A percentile compares a stretch with the other conserved stretches of the same genome.
Conservation (phyloP, 106 monocot genomes). For the Chionographis japonica region DNA sequence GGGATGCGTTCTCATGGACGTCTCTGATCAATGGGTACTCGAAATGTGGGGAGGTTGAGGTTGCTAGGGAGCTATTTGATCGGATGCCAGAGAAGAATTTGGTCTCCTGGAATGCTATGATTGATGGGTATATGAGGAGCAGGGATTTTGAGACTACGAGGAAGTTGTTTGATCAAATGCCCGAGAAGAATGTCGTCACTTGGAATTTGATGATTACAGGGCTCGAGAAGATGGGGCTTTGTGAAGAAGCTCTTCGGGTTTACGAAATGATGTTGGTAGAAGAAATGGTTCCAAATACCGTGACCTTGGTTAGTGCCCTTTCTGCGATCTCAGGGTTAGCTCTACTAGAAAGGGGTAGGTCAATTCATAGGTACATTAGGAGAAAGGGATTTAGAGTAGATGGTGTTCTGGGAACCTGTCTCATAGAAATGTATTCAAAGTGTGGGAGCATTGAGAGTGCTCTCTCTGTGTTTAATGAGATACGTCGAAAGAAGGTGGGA, state of each 20-base stretch:
- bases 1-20: constrained; percentile 15
- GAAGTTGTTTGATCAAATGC: constrained; percentile 25
- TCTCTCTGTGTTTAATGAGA: constrained; percentile 5
- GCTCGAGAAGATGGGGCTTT: constrained; percentile 5
- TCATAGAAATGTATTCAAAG: constrained; percentile 25
- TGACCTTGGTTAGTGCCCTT: constrained; percentile 14
- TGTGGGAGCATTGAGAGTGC: constrained; percentile 21
- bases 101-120: constrained; percentile 36
- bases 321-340: constrained; percentile 16
- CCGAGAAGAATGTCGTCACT: constrained; percentile 15
- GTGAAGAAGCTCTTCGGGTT: constrained; percentile 4
- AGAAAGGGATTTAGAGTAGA: constrained; percentile 8
- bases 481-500: constrained; percentile 16
- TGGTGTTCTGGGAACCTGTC: constrained; percentile 17
- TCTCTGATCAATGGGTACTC: constrained; percentile 20
- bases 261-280: constrained; percentile 3
- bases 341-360: constrained; percentile 9
- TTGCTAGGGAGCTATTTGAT: too few relatives aligned
- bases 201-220: constrained; percentile 30
- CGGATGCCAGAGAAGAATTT: too few relatives aligned
- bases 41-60: background rate
- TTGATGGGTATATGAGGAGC: constrained; percentile 26
- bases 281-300: background rate
- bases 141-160: constrained; percentile 18
- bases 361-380: constrained; percentile 6